phyloP scores from a whole-genome alignment of 2,329 filamentous ascomycete genomes.

The Colletotrichum graminicola region DNA sequence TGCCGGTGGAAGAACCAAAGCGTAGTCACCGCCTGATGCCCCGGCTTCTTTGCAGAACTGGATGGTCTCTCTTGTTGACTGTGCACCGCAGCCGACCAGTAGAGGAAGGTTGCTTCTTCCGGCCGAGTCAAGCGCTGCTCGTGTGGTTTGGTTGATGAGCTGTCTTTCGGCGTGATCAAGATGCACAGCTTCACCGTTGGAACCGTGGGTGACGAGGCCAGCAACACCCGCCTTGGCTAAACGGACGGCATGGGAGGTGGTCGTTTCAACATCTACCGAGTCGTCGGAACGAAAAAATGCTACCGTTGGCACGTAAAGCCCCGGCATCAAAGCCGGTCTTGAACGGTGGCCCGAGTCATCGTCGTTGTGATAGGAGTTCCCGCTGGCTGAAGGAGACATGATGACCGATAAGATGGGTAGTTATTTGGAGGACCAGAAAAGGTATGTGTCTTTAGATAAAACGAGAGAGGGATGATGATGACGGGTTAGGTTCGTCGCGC shows the following conservation, averaged over 20 bases:
- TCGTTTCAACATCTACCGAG: slow-evolving; percentile 66
- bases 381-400: slow-evolving; percentile 38
- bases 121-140: slow-evolving; percentile 55
- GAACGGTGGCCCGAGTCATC: slow-evolving; percentile 9
- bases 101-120: slow-evolving; percentile 61
- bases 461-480: not conserved
- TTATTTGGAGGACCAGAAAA: not conserved
- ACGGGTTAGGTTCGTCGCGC: too few species aligned
- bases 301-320: slow-evolving; percentile 73
- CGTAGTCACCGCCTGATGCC: slow-evolving; percentile 71
- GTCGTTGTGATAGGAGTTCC: slow-evolving; percentile 30
- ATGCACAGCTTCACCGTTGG: slow-evolving; percentile 75
- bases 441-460: not conserved
- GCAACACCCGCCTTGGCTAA: slow-evolving; percentile 73
- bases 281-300: slow-evolving; percentile 70
- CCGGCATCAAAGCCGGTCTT: slow-evolving; percentile 46
- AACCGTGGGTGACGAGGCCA: slow-evolving; percentile 77
- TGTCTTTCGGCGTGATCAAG: slow-evolving; percentile 69
- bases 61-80: slow-evolving; percentile 73
- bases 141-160: slow-evolving; percentile 66
- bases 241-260: slow-evolving; percentile 65
- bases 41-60: slow-evolving; percentile 70
- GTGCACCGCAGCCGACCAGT: slow-evolving; percentile 73
- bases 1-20: slow-evolving; percentile 70
- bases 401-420: slow-evolving; percentile 6